These are phyloP conservation scores for Pyrenophora seminiperda DNA, from an alignment of 2,329 filamentous ascomycete species.

Conservation along the genomic window DNA sequence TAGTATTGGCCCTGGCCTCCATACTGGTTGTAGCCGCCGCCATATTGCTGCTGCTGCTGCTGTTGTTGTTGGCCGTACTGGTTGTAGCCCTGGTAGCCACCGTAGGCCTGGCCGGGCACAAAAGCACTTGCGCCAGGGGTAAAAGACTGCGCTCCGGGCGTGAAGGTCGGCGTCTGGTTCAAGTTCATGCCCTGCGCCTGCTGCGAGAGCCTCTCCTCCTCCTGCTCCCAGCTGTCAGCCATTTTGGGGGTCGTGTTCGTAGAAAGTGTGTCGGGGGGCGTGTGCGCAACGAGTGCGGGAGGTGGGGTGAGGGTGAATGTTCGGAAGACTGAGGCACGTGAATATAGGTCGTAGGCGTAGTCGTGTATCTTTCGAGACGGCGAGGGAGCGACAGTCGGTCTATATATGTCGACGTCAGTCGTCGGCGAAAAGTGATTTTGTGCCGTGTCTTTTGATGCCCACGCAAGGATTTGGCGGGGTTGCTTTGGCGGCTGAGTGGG, in stretches of 20 bases:
- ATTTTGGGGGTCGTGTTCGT: slow-evolving; percentile 56
- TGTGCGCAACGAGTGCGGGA: slow-evolving; percentile 1
- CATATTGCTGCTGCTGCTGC: slow-evolving; percentile 44
- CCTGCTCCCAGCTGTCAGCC: slow-evolving; percentile 95
- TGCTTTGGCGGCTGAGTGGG: slow-evolving; percentile 20
- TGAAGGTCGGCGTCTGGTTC: slow-evolving; percentile 26
- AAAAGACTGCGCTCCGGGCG: slow-evolving; percentile 23
- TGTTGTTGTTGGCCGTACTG: slow-evolving; percentile 52
- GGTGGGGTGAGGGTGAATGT: background rate
- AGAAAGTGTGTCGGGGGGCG: slow-evolving; percentile 13
- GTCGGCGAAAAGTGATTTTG: slow-evolving; percentile 30
- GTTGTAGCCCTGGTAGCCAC: slow-evolving; percentile 66
- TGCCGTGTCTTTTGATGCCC: slow-evolving; percentile 27
- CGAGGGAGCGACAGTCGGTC: slow-evolving; percentile 12
- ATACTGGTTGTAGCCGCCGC: slow-evolving; percentile 64
- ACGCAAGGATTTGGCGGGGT: slow-evolving; percentile 29
- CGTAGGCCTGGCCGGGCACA: slow-evolving; percentile 14
- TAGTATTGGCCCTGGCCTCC: slow-evolving; percentile 47
- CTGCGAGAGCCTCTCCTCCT: slow-evolving; percentile 77
- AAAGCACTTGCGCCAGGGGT: slow-evolving; percentile 12
- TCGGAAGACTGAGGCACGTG: background rate
- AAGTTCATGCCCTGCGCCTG: slow-evolving; percentile 56
- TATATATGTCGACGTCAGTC: slow-evolving; percentile 12
- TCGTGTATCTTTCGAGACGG: slow-evolving; percentile 2
- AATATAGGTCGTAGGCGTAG: background rate